Conservation (phyloP, 2,329 filamentous ascomycete species). For the Colletotrichum sidae region DNA sequence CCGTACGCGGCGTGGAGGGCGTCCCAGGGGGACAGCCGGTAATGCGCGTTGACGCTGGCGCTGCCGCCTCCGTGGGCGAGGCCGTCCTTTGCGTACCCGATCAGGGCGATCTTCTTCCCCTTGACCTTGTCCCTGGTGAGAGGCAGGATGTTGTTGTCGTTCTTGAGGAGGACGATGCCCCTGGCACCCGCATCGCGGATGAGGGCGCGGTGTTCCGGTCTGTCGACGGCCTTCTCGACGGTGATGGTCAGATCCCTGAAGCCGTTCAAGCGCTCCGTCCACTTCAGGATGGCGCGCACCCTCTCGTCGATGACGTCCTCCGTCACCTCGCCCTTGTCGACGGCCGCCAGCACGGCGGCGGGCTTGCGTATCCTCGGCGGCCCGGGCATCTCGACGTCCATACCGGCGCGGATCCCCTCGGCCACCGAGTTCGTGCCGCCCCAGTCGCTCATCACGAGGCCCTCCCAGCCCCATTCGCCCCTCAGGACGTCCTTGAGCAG, state of each 20-base stretch:
- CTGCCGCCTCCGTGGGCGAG: conserved; percentile 51
- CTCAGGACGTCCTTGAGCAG: conserved; percentile 76
- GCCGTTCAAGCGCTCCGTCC: conserved; percentile 44
- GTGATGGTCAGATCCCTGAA: conserved; percentile 49
- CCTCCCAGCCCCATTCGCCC: conserved; percentile 81
- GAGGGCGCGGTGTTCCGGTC: conserved; percentile 65
- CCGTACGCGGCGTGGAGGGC: conserved; percentile 67
- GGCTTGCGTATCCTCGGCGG: conserved; percentile 41
- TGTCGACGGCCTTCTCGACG: conserved; percentile 49
- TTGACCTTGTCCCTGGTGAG: conserved; percentile 55
- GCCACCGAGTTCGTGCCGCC: conserved; percentile 81
- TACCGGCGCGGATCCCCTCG: conserved; percentile 76
- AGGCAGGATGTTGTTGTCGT: conserved; percentile 69
- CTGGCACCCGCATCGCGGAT: conserved; percentile 64
- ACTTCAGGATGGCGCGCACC: conserved; percentile 48
- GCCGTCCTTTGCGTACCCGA: conserved; percentile 51
- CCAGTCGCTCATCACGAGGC: conserved; percentile 78
- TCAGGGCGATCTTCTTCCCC: conserved; percentile 51
- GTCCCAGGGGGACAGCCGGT: conserved; percentile 65
- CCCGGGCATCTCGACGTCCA: conserved; percentile 76
- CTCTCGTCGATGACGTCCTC: conserved; percentile 36
- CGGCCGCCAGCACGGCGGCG: conserved; percentile 40
- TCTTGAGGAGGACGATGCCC: conserved; percentile 82
- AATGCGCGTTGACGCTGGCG: conserved; percentile 53
- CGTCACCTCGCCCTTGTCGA: conserved; percentile 41